Conservation (phyloP, 192 early-diverging fungal species). For the Coemansia sp. region DNA sequence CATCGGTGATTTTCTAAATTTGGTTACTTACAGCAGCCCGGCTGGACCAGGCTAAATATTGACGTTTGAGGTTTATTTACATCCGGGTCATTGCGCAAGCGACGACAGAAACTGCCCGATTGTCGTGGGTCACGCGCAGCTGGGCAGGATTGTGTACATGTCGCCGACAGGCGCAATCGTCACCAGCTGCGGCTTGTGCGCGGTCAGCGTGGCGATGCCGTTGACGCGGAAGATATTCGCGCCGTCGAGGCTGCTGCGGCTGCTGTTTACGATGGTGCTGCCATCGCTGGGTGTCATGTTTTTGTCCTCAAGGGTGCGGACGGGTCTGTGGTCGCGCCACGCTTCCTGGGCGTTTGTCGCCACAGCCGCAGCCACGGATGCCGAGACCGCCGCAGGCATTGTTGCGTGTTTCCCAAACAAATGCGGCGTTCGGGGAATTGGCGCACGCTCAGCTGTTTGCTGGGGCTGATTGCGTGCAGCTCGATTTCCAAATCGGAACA, state of each 20-base stretch:
- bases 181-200: constrained; percentile 31
- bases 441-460: not conserved
- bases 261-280: not conserved
- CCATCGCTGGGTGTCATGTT: not conserved
- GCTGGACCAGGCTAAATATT: too few relatives aligned
- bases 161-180: constrained; percentile 9
- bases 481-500: constrained; percentile 10
- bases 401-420: not conserved
- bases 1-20: not conserved
- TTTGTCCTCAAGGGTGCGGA: not conserved
- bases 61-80: constrained; percentile 9
- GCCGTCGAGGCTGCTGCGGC: not conserved
- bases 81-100: not conserved
- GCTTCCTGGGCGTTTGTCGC: not conserved
- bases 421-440: not conserved
- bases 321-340: not conserved
- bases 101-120: not conserved
- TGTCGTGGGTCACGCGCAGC: not conserved
- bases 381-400: not conserved
- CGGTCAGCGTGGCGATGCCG: not conserved
- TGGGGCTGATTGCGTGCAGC: constrained; percentile 6
- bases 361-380: not conserved
- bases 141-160: constrained; percentile 13
- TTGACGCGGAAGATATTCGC: not conserved
- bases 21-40: too few relatives aligned